Conservation (phyloP, 2,329 filamentous ascomycete species). For the Aspergillus chevalieri region DNA sequence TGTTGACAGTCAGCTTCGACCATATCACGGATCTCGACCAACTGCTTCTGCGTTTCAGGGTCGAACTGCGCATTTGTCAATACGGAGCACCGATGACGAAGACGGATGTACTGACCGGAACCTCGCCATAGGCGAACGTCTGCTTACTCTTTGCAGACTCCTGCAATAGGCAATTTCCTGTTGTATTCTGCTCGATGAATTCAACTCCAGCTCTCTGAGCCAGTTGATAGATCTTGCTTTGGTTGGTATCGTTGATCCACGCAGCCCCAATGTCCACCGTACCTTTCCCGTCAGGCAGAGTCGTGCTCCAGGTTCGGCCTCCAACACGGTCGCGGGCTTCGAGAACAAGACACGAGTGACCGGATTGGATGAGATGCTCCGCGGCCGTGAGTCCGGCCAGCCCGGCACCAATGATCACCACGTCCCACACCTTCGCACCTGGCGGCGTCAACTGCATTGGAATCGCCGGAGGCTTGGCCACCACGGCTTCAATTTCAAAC, state of each 20-base stretch:
- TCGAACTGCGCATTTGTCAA: slow-evolving; percentile 13
- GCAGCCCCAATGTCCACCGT: slow-evolving; percentile 51
- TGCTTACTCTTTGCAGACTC: slow-evolving; percentile 26
- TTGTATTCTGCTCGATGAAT: slow-evolving; percentile 44
- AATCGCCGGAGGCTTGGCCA: slow-evolving; percentile 4
- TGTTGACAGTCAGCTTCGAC: slow-evolving; percentile 36
- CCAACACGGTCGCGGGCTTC: slow-evolving; percentile 42
- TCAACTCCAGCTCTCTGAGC: slow-evolving; percentile 28
- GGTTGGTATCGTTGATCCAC: slow-evolving; percentile 55
- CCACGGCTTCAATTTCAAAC: slow-evolving; percentile 41
- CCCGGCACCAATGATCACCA: slow-evolving; percentile 37
- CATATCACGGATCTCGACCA: slow-evolving; percentile 30
- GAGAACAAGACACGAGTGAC: slow-evolving; percentile 30
- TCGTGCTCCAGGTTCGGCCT: slow-evolving; percentile 35
- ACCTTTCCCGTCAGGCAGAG: slow-evolving; percentile 7
- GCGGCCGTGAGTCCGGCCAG: slow-evolving; percentile 35
- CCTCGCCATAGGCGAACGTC: slow-evolving; percentile 15
- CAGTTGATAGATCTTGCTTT: slow-evolving; percentile 41
- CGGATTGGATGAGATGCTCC: slow-evolving; percentile 21
- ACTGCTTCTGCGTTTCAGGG: slow-evolving; percentile 15
- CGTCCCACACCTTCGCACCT: slow-evolving; percentile 11
- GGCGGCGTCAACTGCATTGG: neutral
- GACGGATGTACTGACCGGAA: slow-evolving; percentile 1
- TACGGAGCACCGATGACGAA: neutral
- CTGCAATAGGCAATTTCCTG: slow-evolving; percentile 41